Evolutionary conservation across 805 yeast genomes (phyloP), one percentile per base, ranked within the genome.

Genomic region (Saccharomycopsis sp.): DNA sequence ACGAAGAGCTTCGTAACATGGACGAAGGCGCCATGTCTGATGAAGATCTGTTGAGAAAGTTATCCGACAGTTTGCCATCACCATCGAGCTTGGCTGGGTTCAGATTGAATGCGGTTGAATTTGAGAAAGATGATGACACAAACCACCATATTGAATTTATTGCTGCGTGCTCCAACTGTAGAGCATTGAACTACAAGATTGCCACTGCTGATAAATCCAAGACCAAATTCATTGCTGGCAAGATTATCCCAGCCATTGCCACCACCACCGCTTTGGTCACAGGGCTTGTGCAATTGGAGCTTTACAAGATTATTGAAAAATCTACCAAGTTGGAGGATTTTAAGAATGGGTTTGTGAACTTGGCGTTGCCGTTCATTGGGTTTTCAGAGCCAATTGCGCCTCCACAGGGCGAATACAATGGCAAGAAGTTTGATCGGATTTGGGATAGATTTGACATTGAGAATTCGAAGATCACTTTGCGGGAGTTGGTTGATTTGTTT

Each of bases 231-330:
- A 89, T 92, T 59, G 99, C 99, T 5, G 99, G 99, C 36, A 80
- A 94, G 63, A 92, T 92, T 51, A 92, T 92, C 51, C 99, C 99
- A 12, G 98, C 98, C 16, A 92, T 92, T 67, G 98, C 98, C 27
- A 92, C 99, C 2, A 92, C 99, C 1, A 92, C 99, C n/a, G 94
- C 96, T 7, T 67, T 88, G 52, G 98, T 92, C 17, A 85, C 98
- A 5, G 99, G 99, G 36, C 69, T 92, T 54, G 94, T 87, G 18
- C 84, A 94, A 54, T 65, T 92, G 51, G 99, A 92, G 63, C 68
- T 89, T 43, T 83, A 84, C 68, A 92, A 92, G 67, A 89, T 92
- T 49, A 84, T 77, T 34, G 94, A 80, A 54, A 72, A 73, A 12
- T 76, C 80, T 55, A 71, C 68, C 29, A 77, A 79, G 51, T 71